Evolutionary conservation across 345 rosid genomes (phyloP).

Genomic region (Raphanus sativus): DNA sequence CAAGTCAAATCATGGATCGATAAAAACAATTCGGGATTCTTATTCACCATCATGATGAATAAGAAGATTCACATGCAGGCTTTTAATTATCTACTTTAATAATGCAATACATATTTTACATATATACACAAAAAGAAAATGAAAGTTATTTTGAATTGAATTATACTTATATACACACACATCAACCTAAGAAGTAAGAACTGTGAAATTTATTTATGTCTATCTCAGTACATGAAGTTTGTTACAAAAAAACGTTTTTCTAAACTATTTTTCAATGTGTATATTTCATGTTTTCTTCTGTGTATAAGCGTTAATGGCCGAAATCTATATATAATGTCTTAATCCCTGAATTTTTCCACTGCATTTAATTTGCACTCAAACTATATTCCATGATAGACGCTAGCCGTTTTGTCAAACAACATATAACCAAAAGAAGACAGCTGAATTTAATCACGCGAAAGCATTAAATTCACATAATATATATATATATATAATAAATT

Average conservation of each 20-base stretch:
- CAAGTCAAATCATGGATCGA: constrained; percentile 18
- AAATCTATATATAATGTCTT: constrained; percentile 25
- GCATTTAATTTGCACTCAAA: constrained; percentile 38
- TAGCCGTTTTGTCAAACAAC: constrained; percentile 24
- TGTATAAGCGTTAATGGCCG: not conserved
- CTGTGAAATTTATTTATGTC: not conserved
- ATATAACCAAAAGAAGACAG: constrained; percentile 22
- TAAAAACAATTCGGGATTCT: constrained; percentile 29
- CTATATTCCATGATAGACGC: constrained; percentile 42
- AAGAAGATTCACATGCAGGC: constrained; percentile 35
- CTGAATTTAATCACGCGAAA: constrained; percentile 22
- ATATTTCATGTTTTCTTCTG: not conserved
- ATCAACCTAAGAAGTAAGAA: not conserved
- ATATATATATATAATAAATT: not conserved
- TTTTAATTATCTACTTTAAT: constrained; percentile 37
- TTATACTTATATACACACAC: not conserved
- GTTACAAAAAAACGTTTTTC: not conserved
- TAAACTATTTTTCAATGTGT: not conserved
- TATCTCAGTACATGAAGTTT: not conserved
- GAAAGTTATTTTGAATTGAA: constrained; percentile 22
- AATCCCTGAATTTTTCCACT: constrained; percentile 41
- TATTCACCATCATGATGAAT: constrained; percentile 42
- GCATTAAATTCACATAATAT: constrained; percentile 3
- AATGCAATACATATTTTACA: constrained; percentile 13
- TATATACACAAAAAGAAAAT: constrained; percentile 21